These are phyloP conservation scores for Aspergillus mulundensis DNA, from an alignment of 495 filamentous ascomycete species.

Conservation along the genomic window DNA sequence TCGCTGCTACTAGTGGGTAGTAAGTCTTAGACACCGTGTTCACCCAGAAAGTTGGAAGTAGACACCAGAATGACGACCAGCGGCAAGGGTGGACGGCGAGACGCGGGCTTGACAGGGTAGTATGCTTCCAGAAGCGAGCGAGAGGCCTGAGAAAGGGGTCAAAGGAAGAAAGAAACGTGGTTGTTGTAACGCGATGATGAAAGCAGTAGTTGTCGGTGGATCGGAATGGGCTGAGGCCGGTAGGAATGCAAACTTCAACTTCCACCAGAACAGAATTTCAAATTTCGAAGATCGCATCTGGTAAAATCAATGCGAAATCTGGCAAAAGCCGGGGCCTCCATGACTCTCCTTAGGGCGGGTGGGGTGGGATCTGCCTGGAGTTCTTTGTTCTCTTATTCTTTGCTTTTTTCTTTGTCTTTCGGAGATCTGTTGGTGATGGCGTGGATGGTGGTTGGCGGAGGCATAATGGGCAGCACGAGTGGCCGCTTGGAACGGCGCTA, in stretches of 20 bases:
- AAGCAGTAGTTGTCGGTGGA: slow-evolving; percentile 6
- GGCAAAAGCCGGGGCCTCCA: background rate
- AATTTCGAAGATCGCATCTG: background rate
- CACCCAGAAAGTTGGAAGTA: background rate
- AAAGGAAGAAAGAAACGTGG: background rate
- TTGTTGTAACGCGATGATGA: slow-evolving; percentile 11
- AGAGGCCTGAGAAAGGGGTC: slow-evolving; percentile 7
- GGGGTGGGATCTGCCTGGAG: slow-evolving; percentile 1
- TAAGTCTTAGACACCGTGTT: slow-evolving; percentile 15
- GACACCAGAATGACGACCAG: background rate
- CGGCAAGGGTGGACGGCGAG: background rate
- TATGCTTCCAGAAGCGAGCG: background rate
- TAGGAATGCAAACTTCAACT: background rate
- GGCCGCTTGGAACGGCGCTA: slow-evolving; percentile 3
- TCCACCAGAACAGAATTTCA: slow-evolving; percentile 7
- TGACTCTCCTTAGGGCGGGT: background rate
- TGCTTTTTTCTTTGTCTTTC: slow-evolving; percentile 17
- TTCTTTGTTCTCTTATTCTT: slow-evolving; percentile 12
- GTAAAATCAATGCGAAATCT: background rate
- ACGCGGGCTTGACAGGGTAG: slow-evolving; percentile 17
- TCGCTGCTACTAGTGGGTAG: background rate
- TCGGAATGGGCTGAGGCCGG: slow-evolving; percentile 14
- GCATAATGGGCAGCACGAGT: slow-evolving; percentile 5
- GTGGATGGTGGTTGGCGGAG: slow-evolving; percentile 2
- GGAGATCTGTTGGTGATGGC: slow-evolving; percentile 7